Evolutionary conservation across 2,329 filamentous ascomycete genomes (phyloP), one percentile per base, ranked within the genome.

Genomic region (Penicillium oxalicum): DNA sequence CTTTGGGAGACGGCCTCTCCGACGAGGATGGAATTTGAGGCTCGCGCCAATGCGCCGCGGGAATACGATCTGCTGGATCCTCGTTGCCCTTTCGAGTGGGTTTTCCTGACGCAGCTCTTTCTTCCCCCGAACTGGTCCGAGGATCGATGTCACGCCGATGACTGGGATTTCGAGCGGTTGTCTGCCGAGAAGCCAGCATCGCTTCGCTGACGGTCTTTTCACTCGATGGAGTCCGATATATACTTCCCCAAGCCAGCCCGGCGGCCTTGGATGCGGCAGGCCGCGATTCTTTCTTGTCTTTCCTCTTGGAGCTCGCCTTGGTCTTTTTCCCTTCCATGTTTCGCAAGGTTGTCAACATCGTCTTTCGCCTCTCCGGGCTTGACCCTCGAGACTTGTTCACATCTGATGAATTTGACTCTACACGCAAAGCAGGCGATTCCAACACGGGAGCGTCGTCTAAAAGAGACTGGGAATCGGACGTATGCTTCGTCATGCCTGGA

Each of bases 201-300:
- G 61, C 60, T 47, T 66, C 62, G 40, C 57, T 62, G 13, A 60
- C 54, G 6, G 56, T 53, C 52, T 60, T 64, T 8, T 62, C 59
- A 5, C 59, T 56, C 25, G 57, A 61, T 0, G 58, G 50, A 9
- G 61, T 44, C 5, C 57, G 61, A 28, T 64, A 61, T 13, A 65
- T 61, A 60, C 70, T 64, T 52, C 72, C 58, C 80, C 81, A 85
- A n/a, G 81, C 81, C 50, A 83, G 73, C 3, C 80, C 80, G 2
- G 82, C 82, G 3, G 82, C 82, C 58, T 79, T 81, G 13, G 81
- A 79, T 18, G 81, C 80, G 49, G 78, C 77, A 34, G 77, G 74
- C n/a, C 74, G 75, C 34, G 70, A 63, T 29, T 72, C 70, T 41
- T 67, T 73, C 45, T 32, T 32, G 11, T 72, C 70, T 41, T 67